Base-by-base conservation (phyloP, 306 rosid genomes). In the Abrus pulchellus region DNA sequence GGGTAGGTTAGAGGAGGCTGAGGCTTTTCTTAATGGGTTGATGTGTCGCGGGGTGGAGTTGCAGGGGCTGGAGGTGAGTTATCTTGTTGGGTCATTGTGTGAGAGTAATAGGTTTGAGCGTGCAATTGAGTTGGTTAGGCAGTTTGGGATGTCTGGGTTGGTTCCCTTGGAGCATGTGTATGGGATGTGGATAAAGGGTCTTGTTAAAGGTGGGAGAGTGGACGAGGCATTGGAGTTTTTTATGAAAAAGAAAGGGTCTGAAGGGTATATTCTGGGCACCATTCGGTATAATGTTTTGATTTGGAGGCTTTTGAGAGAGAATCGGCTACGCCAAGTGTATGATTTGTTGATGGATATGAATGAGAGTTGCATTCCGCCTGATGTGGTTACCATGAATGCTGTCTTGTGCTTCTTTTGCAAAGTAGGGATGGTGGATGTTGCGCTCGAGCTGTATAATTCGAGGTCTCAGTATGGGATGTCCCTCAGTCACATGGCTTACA, bases 391-490 rank as follows among this genome's bases (percentile, higher is more conserved):
- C 72, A 87, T 92, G 93, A 91, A 91, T 82, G 86, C 82, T 79
- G 92, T 83, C 29, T 65, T 91, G 83, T 92, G 95, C 82, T 92
- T 92, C 85, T 93, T 94, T 73, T 94, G 97, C 82, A 92, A 94
- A 83, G 90, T 80, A 4, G 97, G 97, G 66, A 87, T 92, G 97
- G 79, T 75, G 50, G 89, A 89, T 71, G 83, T 88, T 0, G 97
- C 97, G 0, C 77, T 87, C 52, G 83, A 87, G 41, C 81, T 94
- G 86, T 91, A 80, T 80, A 52, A 81, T 34, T 87, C 89, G 0
- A 85, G 92, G 78, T 85, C 85, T 0, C 88, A 90, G 83, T 86
- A 86, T 62, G 89, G 87, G 49, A 74, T 91, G 81, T 82, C 91
- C 5, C 92, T 86, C 1, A 86, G 55, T 85, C 68, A 83, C 72